Percentiles rank a stretch among this genome's conserved stretches.
These are phyloP conservation scores for Colletotrichum sp. DNA, from an alignment of 2,329 filamentous ascomycete species.

Conservation along the genomic window DNA sequence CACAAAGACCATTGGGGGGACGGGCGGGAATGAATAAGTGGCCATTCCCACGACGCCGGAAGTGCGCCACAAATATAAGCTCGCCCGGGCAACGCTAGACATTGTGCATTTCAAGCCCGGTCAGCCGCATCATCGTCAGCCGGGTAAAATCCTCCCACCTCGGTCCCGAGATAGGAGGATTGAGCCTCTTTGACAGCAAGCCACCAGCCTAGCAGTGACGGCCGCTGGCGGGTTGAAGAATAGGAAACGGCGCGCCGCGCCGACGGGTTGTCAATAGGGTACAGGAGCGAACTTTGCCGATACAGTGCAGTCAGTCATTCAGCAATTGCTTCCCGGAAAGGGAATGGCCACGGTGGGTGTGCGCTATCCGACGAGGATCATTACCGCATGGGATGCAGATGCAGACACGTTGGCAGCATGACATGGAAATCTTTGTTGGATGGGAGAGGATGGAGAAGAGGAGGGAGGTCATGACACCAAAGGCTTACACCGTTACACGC, in stretches of 20 bases:
- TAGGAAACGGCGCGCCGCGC: not conserved
- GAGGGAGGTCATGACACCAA: not conserved
- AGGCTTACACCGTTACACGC: not conserved
- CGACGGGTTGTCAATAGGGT: not conserved
- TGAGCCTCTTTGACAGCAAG: not conserved
- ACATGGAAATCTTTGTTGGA: not conserved
- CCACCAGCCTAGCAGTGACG: not conserved
- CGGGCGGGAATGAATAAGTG: not conserved
- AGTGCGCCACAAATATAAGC: not conserved
- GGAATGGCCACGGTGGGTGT: not conserved
- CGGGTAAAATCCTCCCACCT: not conserved
- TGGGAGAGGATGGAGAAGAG: not conserved
- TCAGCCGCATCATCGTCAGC: not conserved
- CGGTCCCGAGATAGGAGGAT: not conserved
- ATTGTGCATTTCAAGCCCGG: not conserved
- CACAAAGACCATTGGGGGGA: not conserved
- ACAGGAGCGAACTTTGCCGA: not conserved
- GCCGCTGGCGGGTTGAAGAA: not conserved
- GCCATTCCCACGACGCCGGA: not conserved
- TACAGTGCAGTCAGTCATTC: not conserved
- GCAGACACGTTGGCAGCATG: not conserved
- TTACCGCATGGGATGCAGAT: not conserved
- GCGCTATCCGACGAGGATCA: not conserved
- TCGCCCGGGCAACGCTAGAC: not conserved
- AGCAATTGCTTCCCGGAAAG: not conserved